Percentiles rank a stretch among this genome's conserved stretches.
Evolutionary conservation across 1,139 yeast genomes (phyloP).

Genomic region (Diutina ranongensis): DNA sequence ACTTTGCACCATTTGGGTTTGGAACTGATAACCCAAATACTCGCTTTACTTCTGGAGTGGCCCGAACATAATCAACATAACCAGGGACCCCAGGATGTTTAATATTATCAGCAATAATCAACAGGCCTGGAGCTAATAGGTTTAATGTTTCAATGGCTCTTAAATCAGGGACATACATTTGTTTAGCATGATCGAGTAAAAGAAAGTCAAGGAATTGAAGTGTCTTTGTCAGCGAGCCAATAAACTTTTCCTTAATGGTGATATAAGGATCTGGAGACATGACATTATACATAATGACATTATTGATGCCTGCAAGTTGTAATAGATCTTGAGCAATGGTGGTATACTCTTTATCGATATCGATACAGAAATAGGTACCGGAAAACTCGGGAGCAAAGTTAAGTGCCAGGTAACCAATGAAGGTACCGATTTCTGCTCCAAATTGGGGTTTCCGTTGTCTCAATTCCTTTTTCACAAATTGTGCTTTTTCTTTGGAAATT

Average conservation of each 20-base stretch:
- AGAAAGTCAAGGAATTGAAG: conserved; percentile 19
- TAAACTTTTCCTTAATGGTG: conserved; percentile 14
- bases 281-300: conserved; percentile 26
- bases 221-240: neutral
- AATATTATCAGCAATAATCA: conserved; percentile 30
- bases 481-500: conserved; percentile 25
- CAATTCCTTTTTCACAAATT: conserved; percentile 18
- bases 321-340: conserved; percentile 20
- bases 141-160: conserved; percentile 30
- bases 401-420: conserved; percentile 33
- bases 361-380: conserved; percentile 28
- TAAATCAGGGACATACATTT: conserved; percentile 29
- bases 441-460: conserved; percentile 18
- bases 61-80: conserved; percentile 26
- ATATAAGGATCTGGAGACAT: conserved; percentile 22
- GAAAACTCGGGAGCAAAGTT: conserved; percentile 19
- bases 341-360: conserved; percentile 22
- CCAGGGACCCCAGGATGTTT: conserved; percentile 27
- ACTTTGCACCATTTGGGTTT: conserved; percentile 20
- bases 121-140: conserved; percentile 28
- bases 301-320: conserved; percentile 25
- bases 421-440: conserved; percentile 33
- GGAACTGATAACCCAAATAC: conserved; percentile 15
- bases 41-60: conserved; percentile 26
- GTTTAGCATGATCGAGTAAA: conserved; percentile 33